phyloP scores from a whole-genome alignment of 106 monocot genomes.

The Acorus gramineus region DNA sequence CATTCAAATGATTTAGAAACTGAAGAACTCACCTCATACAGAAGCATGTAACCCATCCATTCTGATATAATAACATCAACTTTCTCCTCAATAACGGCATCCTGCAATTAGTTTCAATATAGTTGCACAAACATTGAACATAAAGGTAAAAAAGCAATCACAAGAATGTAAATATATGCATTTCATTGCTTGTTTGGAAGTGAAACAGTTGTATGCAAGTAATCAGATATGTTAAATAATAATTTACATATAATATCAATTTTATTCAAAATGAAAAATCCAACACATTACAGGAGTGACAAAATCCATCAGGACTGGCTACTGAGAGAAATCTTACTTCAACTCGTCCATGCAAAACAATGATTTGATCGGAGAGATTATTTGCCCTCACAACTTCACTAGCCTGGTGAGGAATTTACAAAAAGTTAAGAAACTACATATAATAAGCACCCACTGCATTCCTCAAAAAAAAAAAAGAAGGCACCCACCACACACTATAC shows the following conservation, averaged over 20 bases:
- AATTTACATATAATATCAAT: no score
- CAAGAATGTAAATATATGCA: neutral
- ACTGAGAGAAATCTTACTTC: conserved; percentile 40
- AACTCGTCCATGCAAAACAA: conserved; percentile 87
- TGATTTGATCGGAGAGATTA: conserved; percentile 74
- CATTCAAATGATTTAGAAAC: neutral
- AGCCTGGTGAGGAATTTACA: conserved; percentile 36
- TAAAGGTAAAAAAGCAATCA: neutral
- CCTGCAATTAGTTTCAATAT: conserved; percentile 36
- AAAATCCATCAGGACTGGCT: neutral
- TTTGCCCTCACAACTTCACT: conserved; percentile 89
- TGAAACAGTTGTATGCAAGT: neutral
- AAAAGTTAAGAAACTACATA: neutral
- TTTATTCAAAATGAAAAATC: no score
- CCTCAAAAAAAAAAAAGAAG: no score
- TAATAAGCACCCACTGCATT: no score
- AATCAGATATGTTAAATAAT: no score
- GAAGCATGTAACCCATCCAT: conserved; percentile 99
- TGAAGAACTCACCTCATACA: conserved; percentile 59
- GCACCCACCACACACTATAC: no score
- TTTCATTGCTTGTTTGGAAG: no score
- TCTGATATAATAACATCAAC: conserved; percentile 99
- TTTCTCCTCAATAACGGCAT: conserved; percentile 78
- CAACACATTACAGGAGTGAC: no score
- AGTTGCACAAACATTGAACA: neutral